Evolutionary conservation across 164 flowering plant genomes (phyloP), one percentile per base, ranked within the genome.

Genomic region (Aristolochia californica): DNA sequence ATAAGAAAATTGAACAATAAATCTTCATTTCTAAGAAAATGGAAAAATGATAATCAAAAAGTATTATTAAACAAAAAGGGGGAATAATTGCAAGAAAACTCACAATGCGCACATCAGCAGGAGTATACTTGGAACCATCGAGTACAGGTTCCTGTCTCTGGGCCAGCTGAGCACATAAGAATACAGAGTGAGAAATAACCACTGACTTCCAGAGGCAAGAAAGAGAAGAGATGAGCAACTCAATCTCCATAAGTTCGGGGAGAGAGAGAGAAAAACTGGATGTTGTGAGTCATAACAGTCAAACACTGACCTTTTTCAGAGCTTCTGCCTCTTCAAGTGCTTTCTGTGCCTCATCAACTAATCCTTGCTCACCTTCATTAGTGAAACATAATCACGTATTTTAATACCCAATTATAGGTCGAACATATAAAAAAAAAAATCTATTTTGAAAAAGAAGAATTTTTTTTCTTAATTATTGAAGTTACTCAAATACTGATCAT

Each of bases 321-420:
- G 96, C 96, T 75, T 91, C 98, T 64, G 98, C 98, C 67, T 91
- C 96, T 68, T 91, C 98, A 72, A 91, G 40, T 62, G 87, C 95
- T 69, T 85, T 91, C 40, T 89, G 95, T 62, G 98, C 98, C 74
- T 91, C 98, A 66, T 91, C 98, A 21, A 91, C 80, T 93, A 91
- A 77, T 55, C 98, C 97, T 75, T 86, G 91, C 75, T 91, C 98
- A 77, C 98, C 98, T 88, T 62, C 49, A 72, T 20, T 45, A 15
- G n/a, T 23, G 28, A 2, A 22, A 17, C 26, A 27, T 48, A 9
- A 48, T 21, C 38, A 45, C 23, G 25, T 23, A 43, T 34, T 48
- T 11, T 34, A 17, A 43, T 25, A 13, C 12, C 22, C 16, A 43
- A 38, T 44, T 18, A 20, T 16, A 22, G 23, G 21, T 16, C 40